Evolutionary conservation across 2,329 filamentous ascomycete species (phyloP).

Genomic region (Scortechinia acanthostroma): DNA sequence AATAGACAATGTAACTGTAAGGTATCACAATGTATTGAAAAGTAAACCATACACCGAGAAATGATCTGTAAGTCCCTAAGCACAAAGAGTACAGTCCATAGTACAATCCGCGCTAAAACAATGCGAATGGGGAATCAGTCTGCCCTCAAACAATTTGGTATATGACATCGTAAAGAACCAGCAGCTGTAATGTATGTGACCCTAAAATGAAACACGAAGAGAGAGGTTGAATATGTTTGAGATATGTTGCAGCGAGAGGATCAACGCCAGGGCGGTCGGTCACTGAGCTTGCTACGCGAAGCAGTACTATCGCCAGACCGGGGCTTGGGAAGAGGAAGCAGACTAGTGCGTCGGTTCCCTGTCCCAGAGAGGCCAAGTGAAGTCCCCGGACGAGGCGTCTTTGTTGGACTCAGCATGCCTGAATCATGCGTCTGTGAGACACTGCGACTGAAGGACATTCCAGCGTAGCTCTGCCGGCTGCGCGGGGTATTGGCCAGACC

Average conservation of each 20-base stretch:
- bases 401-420: neutral
- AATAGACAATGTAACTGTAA: neutral
- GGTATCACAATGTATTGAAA: neutral
- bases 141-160: neutral
- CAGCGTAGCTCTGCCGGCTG: neutral
- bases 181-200: too few species aligned
- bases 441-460: neutral
- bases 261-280: neutral
- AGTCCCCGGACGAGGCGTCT: neutral
- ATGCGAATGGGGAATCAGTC: constrained; percentile 1
- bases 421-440: neutral
- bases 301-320: neutral
- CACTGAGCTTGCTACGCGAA: neutral
- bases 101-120: neutral
- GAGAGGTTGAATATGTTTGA: too few species aligned
- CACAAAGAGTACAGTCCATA: neutral
- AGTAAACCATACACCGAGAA: too few species aligned
- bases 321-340: neutral
- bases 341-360: neutral
- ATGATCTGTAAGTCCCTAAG: neutral
- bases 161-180: too few species aligned
- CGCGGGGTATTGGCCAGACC: neutral
- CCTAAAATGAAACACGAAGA: too few species aligned
- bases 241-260: too few species aligned
- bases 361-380: neutral